Evolutionary conservation across 2,329 filamentous ascomycete genomes (phyloP).

Genomic region (Aspergillus sp.): DNA sequence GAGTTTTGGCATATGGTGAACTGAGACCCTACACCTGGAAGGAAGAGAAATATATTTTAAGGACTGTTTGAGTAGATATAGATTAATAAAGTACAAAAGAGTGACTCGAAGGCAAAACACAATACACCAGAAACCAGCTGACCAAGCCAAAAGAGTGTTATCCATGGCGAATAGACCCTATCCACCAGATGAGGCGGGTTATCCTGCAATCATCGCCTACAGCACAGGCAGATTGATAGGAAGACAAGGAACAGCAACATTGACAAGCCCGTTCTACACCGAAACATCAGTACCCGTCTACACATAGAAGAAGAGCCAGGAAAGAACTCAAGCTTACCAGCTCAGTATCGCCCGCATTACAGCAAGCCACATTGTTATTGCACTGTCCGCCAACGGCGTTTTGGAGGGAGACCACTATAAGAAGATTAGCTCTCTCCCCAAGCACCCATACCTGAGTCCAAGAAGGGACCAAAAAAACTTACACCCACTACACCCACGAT

Average conservation of each 20-base stretch:
- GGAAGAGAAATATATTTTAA: no score
- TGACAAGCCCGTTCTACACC: background rate
- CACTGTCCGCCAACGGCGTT: background rate
- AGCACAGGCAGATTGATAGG: background rate
- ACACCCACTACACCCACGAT: constrained; percentile 14
- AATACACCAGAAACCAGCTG: no score
- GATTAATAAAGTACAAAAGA: no score
- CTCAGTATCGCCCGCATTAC: constrained; percentile 1
- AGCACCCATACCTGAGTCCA: no score
- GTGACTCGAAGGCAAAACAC: no score
- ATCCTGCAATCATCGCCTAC: background rate
- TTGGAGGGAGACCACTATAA: background rate
- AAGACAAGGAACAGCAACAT: constrained; percentile 2
- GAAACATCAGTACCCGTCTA: background rate
- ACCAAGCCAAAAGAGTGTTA: no score
- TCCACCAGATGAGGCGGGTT: no score
- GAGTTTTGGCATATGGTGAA: no score
- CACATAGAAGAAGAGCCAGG: no score
- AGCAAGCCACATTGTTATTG: constrained; percentile 21
- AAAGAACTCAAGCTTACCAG: background rate
- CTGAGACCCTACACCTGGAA: no score
- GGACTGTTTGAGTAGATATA: no score
- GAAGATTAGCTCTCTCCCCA: background rate
- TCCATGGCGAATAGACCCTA: no score
- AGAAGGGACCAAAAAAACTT: background rate